phyloP scores from a whole-genome alignment of 768 basidiomycete genomes.

The Pisolithus tinctorius region DNA sequence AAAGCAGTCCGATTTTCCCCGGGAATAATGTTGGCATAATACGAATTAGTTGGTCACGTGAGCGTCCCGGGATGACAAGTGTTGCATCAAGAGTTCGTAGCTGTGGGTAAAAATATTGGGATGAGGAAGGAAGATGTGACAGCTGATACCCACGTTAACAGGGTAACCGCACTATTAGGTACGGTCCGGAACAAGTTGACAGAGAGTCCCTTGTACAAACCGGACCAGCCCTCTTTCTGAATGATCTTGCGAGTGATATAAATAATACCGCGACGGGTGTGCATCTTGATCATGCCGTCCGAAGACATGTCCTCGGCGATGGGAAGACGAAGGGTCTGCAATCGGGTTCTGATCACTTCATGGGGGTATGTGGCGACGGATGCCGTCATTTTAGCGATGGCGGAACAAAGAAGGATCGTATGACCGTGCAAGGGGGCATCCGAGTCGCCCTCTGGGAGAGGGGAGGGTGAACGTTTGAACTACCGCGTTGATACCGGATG shows the following conservation, averaged over 20 bases:
- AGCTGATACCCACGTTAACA: conserved; percentile 41
- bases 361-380: conserved; percentile 96
- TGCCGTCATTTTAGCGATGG: conserved; percentile 93
- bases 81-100: conserved; percentile 29
- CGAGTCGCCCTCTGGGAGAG: conserved; percentile 24
- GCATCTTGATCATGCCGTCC: conserved; percentile 52
- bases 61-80: conserved; percentile 14
- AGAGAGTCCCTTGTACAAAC: conserved; percentile 89
- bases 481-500: conserved; percentile 4
- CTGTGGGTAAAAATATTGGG: conserved; percentile 6
- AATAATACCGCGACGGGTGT: conserved; percentile 58
- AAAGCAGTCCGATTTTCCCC: no score
- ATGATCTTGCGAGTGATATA: conserved; percentile 70
- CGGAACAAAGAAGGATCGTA: conserved; percentile 83
- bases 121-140: background rate
- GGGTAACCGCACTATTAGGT: conserved; percentile 92
- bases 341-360: conserved; percentile 95
- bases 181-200: conserved; percentile 93
- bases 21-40: no score
- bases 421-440: conserved; percentile 23
- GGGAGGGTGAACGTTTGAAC: background rate
- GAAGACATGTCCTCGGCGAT: conserved; percentile 53
- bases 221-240: conserved; percentile 78
- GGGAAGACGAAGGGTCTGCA: conserved; percentile 79
- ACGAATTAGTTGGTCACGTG: background rate